Evolutionary conservation across 2,329 filamentous ascomycete species (phyloP).

Genomic region (Pseudogymnoascus verrucosus): DNA sequence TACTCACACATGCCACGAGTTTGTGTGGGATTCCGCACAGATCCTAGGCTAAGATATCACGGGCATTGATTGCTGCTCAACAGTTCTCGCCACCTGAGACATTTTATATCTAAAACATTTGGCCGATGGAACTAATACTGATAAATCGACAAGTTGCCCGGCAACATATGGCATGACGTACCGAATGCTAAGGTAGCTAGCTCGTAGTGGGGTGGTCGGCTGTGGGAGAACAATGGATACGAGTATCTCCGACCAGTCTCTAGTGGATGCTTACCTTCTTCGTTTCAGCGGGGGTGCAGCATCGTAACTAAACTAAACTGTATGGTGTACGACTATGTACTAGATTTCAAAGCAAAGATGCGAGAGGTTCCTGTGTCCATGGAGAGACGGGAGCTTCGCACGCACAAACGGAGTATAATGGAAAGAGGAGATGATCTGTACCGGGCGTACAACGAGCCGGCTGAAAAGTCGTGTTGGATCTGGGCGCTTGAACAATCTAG

Average conservation of each 20-base stretch:
- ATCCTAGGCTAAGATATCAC: background rate
- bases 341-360: background rate
- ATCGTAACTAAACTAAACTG: background rate
- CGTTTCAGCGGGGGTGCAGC: background rate
- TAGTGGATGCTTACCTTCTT: slow-evolving; percentile 5
- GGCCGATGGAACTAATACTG: slow-evolving; percentile 6
- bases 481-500: background rate
- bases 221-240: background rate
- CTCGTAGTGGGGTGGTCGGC: background rate
- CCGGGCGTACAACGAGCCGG: background rate
- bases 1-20: slow-evolving; percentile 6
- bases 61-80: background rate
- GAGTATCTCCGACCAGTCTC: slow-evolving; percentile 7
- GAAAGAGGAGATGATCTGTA: slow-evolving; percentile 1
- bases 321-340: background rate
- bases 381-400: background rate
- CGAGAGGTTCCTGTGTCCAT: background rate
- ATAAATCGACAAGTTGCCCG: background rate
- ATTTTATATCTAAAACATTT: slow-evolving; percentile 8
- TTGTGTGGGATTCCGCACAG: slow-evolving; percentile 4
- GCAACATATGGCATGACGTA: background rate
- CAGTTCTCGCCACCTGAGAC: slow-evolving; percentile 6
- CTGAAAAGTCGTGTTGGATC: slow-evolving; percentile 2
- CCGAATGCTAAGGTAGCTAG: background rate
- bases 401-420: background rate